These are phyloP conservation scores for Dysphania ambrosioides DNA, from an alignment of 148 eudicot genomes.

Conservation along the genomic window DNA sequence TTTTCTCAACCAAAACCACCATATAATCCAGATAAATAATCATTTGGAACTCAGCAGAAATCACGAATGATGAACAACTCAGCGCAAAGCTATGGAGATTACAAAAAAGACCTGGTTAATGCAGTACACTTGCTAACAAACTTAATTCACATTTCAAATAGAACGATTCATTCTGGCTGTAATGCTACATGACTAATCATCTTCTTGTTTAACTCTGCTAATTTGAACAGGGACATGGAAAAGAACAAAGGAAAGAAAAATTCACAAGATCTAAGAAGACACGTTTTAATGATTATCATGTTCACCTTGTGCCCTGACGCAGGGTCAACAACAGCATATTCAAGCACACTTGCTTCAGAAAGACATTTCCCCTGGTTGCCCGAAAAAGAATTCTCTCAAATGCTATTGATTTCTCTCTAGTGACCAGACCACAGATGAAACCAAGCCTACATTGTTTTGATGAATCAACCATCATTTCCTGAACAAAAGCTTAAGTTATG, in stretches of 20 bases:
- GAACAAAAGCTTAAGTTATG: slow-evolving; percentile 11
- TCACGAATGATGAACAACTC: neutral
- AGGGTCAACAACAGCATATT: slow-evolving; percentile 65
- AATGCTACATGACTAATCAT: neutral
- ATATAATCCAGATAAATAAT: neutral
- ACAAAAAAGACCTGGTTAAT: neutral
- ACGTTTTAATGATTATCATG: neutral
- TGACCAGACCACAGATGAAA: slow-evolving; percentile 66
- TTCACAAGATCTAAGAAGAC: neutral
- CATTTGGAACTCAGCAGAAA: slow-evolving; percentile 9
- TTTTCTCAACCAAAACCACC: slow-evolving; percentile 67
- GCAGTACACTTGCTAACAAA: neutral
- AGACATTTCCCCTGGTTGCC: slow-evolving; percentile 83
- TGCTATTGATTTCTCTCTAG: slow-evolving; percentile 73
- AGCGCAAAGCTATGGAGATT: neutral
- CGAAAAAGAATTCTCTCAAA: slow-evolving; percentile 84
- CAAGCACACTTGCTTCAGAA: slow-evolving; percentile 59
- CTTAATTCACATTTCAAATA: neutral
- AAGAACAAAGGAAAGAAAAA: neutral
- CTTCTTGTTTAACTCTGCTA: neutral
- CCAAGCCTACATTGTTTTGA: slow-evolving; percentile 73
- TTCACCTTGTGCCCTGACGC: slow-evolving; percentile 68
- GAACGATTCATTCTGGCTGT: neutral
- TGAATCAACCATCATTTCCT: slow-evolving; percentile 64
- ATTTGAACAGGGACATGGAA: neutral